Evolutionary conservation across 495 filamentous ascomycete genomes (phyloP), one percentile per base, ranked within the genome.

Genomic region (Penicillium macrosclerotiorum): DNA sequence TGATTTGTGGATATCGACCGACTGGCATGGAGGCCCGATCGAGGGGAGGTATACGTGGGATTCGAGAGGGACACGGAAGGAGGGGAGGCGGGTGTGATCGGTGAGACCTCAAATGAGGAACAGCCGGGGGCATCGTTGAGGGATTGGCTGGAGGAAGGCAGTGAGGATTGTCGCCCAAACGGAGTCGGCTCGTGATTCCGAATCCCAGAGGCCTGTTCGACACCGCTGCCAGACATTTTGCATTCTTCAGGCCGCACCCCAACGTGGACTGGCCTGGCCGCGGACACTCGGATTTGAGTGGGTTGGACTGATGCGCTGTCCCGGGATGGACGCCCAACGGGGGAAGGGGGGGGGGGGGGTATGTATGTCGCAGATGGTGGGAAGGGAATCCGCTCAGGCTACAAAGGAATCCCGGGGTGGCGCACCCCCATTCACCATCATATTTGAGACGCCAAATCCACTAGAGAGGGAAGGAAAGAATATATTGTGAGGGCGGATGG

Each of bases 211-310:
- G 57, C 59, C 57, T 69, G 67, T 47, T 73, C 64, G 60, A 64
- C 55, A 65, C 66, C 55, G 55, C 63, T 61, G 66, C 66, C 67
- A 64, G 72, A 66, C 72, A 75, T 75, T 54, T 68, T 71, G 70
- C 68, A 73, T 72, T 52, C 66, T 66, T 62, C 49, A 58, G 57
- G 54, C 58, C 62, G 48, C 49, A 45, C 52, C n/a, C n/a, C n/a
- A 38, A 54, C 47, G 57, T 60, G 51, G 63, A 62, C 59, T 65
- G 64, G 59, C 45, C 51, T 51, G 39, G 54, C 54, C 53, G 44
- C 45, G 55, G n/a, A n/a, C n/a, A n/a, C 57, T 59, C 57, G 58
- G 50, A 46, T 54, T 41, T 47, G 65, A 49, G 51, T 54, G 57
- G 55, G 52, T 60, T 63, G 45, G 57, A 49, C 49, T 59, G 67